phyloP scores from a whole-genome alignment of 208 protist species.

The Trypanosoma avium region DNA sequence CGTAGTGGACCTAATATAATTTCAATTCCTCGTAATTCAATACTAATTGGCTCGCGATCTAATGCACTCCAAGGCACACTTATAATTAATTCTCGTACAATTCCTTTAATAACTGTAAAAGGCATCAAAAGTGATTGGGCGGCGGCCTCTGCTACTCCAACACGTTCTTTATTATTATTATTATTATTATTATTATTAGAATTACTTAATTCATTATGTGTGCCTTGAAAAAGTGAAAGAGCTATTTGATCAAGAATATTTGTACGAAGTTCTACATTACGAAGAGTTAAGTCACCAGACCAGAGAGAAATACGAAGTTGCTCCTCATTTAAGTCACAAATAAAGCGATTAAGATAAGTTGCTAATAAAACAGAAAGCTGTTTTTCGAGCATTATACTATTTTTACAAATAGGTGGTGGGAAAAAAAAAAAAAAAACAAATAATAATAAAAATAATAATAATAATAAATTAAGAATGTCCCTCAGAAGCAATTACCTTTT shows the following conservation, averaged over 20 bases:
- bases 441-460: neutral
- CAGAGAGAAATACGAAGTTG: slow-evolving; percentile 80
- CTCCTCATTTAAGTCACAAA: slow-evolving; percentile 70
- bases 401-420: slow-evolving; percentile 2
- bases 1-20: slow-evolving; percentile 74
- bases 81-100: slow-evolving; percentile 58
- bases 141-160: slow-evolving; percentile 23
- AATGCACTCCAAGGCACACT: slow-evolving; percentile 78
- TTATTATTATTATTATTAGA: neutral
- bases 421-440: too few relatives aligned
- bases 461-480: slow-evolving; percentile 6
- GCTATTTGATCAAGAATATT: slow-evolving; percentile 66
- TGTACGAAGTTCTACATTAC: slow-evolving; percentile 60
- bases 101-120: slow-evolving; percentile 73
- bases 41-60: slow-evolving; percentile 54
- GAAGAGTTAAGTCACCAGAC: slow-evolving; percentile 72
- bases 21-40: slow-evolving; percentile 70
- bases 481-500: too few relatives aligned
- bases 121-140: slow-evolving; percentile 60
- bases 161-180: neutral
- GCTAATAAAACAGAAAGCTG: slow-evolving; percentile 69
- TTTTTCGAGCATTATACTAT: slow-evolving; percentile 61
- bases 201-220: neutral
- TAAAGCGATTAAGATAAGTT: slow-evolving; percentile 63
- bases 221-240: slow-evolving; percentile 20